Evolutionary conservation across 1,284 basidiomycete species (phyloP), one percentile per base, ranked within the genome.

Genomic region (Mycosarcoma mackinlayi): DNA sequence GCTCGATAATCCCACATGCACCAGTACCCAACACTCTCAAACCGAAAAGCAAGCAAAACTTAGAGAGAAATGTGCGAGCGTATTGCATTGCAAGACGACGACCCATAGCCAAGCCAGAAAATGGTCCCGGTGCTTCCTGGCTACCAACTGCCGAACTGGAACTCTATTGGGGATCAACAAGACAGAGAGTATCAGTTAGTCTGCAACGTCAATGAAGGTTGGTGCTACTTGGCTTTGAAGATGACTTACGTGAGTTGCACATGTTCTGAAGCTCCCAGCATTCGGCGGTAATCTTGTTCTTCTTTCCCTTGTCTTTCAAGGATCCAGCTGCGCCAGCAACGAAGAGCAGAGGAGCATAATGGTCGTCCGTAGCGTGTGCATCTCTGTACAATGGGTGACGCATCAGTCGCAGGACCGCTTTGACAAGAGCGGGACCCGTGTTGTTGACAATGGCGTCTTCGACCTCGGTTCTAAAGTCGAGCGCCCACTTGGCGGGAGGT

Each of bases 301-400:
- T 53, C 41, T 57, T 67, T 24, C 69, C 72, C 28, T 50, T 35
- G 50, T 79, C 77, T 21, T 70, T 53, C 10, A 37, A 6, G 13
- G 55, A 49, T 1, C 77, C 77, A 16, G 76, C 76, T 10, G 76
- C 77, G 9, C 76, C 77, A 0, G 73, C 77, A 7, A 55, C 56
- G 41, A 78, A 78, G 6, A 78, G 48, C 14, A 67, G 53, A 3
- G 73, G 57, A 40, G 65, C 65, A 38, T 57, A 79, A 44, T 79
- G 77, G 35, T 79, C 77, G 34, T 79, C 77, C 2, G 73, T 79
- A 14, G 68, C 77, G 30, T 79, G 77, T 23, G 77, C 77, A 28
- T 77, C 71, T n/a, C 75, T 47, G 47, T 61, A 79, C 28, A 62
- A 72, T 14, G 76, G 77, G 33, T 76, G 76, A 8, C 48, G 40